Percentiles rank a stretch among this genome's conserved stretches.
These are phyloP conservation scores for Thraustochytrium sp. DNA, from an alignment of 352 stramenopile species.

Conservation along the genomic window DNA sequence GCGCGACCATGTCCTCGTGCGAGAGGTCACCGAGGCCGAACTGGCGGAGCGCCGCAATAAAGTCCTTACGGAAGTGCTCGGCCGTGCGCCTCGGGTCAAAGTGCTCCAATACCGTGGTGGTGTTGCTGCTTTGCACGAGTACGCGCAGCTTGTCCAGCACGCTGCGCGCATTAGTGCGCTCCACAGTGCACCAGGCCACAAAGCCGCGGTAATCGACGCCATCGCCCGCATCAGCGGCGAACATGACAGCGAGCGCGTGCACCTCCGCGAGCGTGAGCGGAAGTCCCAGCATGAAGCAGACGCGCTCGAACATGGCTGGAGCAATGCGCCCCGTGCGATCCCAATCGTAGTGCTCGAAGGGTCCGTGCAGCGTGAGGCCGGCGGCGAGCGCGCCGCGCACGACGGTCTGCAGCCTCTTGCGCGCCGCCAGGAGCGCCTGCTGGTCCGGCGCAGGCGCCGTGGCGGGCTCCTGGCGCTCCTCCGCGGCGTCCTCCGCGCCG, in stretches of 20 bases:
- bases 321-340: neutral
- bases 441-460: no score
- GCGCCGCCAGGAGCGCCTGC: neutral
- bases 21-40: neutral
- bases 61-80: constrained; percentile 9
- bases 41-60: neutral
- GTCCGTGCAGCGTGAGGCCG: neutral
- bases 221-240: neutral
- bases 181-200: neutral
- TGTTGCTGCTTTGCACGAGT: neutral
- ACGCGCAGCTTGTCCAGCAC: constrained; percentile 11
- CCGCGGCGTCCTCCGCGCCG: neutral
- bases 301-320: neutral
- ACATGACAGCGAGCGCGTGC: neutral
- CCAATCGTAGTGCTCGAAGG: constrained; percentile 38
- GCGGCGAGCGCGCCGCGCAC: neutral
- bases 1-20: neutral
- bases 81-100: neutral
- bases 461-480: neutral
- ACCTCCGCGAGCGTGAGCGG: constrained; percentile 4
- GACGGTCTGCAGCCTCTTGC: constrained; percentile 13
- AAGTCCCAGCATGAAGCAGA: constrained; percentile 1
- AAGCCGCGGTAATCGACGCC: constrained; percentile 4
- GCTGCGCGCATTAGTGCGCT: neutral
- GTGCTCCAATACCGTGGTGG: constrained; percentile 3